Evolutionary conservation across 2,329 filamentous ascomycete genomes (phyloP), one percentile per base, ranked within the genome.

Genomic region (Paracorniculantispora psalliotae): DNA sequence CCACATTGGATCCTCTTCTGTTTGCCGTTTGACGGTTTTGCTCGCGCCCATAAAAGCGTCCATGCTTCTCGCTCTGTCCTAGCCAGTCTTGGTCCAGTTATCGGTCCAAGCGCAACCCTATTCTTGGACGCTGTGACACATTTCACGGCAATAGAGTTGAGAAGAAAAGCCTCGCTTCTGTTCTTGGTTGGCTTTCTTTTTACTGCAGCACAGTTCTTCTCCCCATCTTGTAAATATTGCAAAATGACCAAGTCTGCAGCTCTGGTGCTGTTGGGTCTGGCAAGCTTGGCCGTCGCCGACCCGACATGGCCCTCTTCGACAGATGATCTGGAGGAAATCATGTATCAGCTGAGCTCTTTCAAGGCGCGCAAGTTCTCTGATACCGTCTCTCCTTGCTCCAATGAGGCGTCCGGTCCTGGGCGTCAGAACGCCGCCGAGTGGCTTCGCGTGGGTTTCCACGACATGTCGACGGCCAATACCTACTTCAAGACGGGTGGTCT

Each of bases 261-360:
- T 49, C 62, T 76, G 55, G 69, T 67, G 62, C 63, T 77, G 59
- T 64, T 77, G 48, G 73, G 70, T 61, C 67, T 79, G 57, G 71
- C 69, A 50, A 63, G 69, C 60, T 55, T 51, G 19, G 67, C 67
- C 51, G 61, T 63, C 49, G 78, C 81, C 25, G 78, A 81, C 63
- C 81, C 80, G 33, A 87, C 83, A 65, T 87, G 84, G 84, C 84
- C 84, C 2, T 79, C 81, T 2, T 66, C 75, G 13, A 77, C 77
- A 19, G 84, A 87, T 65, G 83, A 87, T 67, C 72, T 87, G 60
- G 84, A 87, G 69, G 84, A 86, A 68, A 80, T 86, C 63, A 82
- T 87, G 75, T 84, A 79, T 66, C 80, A 86, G 64, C 79, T 81
- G 55, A 72, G 75, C 35, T 82, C 81, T 3, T 81, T 83, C 65